Conservation (phyloP, 352 stramenopile species). For the Globisporangium nagaii region DNA sequence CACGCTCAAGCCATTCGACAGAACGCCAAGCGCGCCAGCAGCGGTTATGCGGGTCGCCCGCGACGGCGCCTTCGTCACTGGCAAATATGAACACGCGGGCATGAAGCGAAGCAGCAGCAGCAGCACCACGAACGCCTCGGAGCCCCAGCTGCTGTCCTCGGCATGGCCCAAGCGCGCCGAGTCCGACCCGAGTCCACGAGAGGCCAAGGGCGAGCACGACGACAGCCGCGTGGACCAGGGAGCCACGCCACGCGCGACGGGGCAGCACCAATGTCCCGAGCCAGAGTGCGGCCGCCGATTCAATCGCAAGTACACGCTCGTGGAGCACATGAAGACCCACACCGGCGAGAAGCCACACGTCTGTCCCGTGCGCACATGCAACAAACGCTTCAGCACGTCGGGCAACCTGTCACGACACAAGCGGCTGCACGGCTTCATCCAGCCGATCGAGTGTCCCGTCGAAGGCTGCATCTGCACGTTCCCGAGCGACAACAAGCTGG, state of each 20-base stretch:
- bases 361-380: slow-evolving; percentile 35
- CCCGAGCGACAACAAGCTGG: slow-evolving; percentile 35
- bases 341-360: slow-evolving; percentile 48
- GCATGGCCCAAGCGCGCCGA: background rate
- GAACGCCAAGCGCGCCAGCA: background rate
- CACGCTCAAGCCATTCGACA: background rate
- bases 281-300: slow-evolving; percentile 22
- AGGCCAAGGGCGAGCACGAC: background rate
- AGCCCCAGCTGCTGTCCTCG: too few relatives aligned
- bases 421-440: slow-evolving; percentile 36
- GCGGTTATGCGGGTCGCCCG: background rate
- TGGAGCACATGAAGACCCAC: slow-evolving; percentile 56
- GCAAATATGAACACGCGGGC: slow-evolving; percentile 7
- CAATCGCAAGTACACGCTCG: slow-evolving; percentile 50
- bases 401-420: slow-evolving; percentile 52
- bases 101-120: slow-evolving; percentile 5
- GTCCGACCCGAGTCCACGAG: background rate
- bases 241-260: too few relatives aligned
- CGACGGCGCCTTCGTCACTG: background rate
- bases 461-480: slow-evolving; percentile 32
- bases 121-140: background rate
- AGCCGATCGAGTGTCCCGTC: slow-evolving; percentile 30
- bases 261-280: slow-evolving; percentile 16
- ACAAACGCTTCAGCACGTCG: slow-evolving; percentile 47
- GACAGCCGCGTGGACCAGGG: background rate